phyloP scores from a whole-genome alignment of 2,329 filamentous ascomycete species.

The Aspergillus pseudonomiae region DNA sequence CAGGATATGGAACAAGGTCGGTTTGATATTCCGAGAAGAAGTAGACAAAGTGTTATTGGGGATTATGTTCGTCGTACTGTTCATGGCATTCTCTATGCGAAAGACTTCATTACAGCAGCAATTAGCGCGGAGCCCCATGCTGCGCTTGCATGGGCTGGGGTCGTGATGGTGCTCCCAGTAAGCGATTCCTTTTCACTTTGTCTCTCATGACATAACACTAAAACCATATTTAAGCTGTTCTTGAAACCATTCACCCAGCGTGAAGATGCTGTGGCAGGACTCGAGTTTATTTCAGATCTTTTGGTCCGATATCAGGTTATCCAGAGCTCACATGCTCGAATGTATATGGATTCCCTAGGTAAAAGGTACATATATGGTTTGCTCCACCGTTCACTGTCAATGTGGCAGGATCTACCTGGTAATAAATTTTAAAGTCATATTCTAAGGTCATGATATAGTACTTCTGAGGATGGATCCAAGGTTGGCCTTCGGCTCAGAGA shows the following conservation, averaged over 20 bases:
- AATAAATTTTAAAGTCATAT: not conserved
- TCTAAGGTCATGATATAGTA: not conserved
- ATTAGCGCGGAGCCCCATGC: slow-evolving; percentile 18
- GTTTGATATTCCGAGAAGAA: not conserved
- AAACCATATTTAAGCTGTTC: not conserved
- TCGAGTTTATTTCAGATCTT: slow-evolving; percentile 3
- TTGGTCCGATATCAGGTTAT: slow-evolving; percentile 1
- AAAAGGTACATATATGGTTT: not conserved
- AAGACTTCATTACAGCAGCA: slow-evolving; percentile 13
- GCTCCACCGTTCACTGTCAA: not conserved
- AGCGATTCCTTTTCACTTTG: not conserved
- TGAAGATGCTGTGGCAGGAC: slow-evolving; percentile 11
- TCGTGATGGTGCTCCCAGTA: slow-evolving; percentile 6
- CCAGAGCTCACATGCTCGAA: not conserved
- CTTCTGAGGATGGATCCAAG: not conserved
- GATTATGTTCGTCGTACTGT: not conserved
- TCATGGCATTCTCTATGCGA: slow-evolving; percentile 8
- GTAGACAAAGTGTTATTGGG: not conserved
- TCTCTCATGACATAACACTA: not conserved
- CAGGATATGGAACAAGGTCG: not conserved
- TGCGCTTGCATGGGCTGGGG: slow-evolving; percentile 21
- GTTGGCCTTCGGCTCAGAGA: not conserved
- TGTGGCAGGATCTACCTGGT: not conserved
- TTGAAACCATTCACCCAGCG: slow-evolving; percentile 10
- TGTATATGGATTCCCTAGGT: not conserved